Evolutionary conservation across 805 yeast genomes (phyloP).

Genomic region (Candida lessepsii): DNA sequence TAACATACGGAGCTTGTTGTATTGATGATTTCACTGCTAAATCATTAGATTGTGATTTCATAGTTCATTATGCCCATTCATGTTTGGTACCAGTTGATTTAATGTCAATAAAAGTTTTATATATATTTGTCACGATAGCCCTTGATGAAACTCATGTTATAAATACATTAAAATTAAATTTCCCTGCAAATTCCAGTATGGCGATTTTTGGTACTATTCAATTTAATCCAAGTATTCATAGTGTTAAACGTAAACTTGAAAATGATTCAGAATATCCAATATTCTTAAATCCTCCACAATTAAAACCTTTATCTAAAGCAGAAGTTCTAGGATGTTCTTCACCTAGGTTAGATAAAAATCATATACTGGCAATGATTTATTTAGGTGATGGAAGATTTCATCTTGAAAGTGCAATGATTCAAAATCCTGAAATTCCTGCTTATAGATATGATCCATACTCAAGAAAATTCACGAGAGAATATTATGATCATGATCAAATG

Average conservation of each 20-base stretch:
- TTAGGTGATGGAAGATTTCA: conserved; percentile 97
- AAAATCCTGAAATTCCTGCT: conserved; percentile 90
- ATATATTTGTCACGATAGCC: conserved; percentile 89
- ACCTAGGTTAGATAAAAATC: conserved; percentile 65
- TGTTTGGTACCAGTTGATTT: conserved; percentile 94
- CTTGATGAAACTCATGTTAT: conserved; percentile 82
- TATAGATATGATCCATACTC: conserved; percentile 94
- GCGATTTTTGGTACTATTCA: conserved; percentile 96
- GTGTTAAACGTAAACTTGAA: conserved; percentile 60
- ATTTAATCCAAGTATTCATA: conserved; percentile 91
- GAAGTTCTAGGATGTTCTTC: conserved; percentile 97
- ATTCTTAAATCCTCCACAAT: conserved; percentile 81
- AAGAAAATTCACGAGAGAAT: conserved; percentile 84
- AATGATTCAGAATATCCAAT: conserved; percentile 49
- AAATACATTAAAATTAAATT: conserved; percentile 72
- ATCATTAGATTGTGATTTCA: conserved; percentile 88
- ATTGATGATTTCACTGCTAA: conserved; percentile 95
- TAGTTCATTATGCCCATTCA: conserved; percentile 96
- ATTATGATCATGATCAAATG: conserved; percentile 84
- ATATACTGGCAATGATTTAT: conserved; percentile 78
- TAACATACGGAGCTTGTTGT: conserved; percentile 97
- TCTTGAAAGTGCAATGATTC: conserved; percentile 94
- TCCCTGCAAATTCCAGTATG: conserved; percentile 58
- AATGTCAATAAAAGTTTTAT: conserved; percentile 86
- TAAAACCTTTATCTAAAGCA: conserved; percentile 88